Conservation (phyloP, 2,329 filamentous ascomycete genomes). For the Cytospora paraplurivora region DNA sequence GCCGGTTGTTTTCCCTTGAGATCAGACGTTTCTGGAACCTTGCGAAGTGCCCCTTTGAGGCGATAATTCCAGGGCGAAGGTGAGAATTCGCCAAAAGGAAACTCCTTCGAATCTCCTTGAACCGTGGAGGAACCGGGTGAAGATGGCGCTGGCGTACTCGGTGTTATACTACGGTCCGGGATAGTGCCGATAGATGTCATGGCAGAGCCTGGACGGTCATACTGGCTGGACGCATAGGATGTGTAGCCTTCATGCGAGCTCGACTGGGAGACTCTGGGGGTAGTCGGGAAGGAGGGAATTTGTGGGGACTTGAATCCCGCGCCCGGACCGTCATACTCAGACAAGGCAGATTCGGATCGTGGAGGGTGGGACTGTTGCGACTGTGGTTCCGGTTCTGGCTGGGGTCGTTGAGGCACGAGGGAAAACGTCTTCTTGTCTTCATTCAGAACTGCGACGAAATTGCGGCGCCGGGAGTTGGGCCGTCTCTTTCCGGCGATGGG, state of each 20-base stretch:
- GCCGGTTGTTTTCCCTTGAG: slow-evolving; percentile 45
- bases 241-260: slow-evolving; percentile 54
- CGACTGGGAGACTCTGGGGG: slow-evolving; percentile 41
- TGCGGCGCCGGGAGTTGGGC: slow-evolving; percentile 44
- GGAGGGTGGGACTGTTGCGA: slow-evolving; percentile 21
- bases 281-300: slow-evolving; percentile 43
- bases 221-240: slow-evolving; percentile 48
- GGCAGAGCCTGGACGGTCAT: slow-evolving; percentile 52
- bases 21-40: slow-evolving; percentile 50
- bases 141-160: slow-evolving; percentile 36
- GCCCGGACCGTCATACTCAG: slow-evolving; percentile 26
- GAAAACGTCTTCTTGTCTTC: slow-evolving; percentile 59
- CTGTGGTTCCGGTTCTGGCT: slow-evolving; percentile 24
- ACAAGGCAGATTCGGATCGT: slow-evolving; percentile 29
- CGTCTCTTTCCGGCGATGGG: slow-evolving; percentile 34
- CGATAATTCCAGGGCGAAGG: slow-evolving; percentile 55
- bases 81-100: slow-evolving; percentile 34
- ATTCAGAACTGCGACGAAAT: slow-evolving; percentile 53
- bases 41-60: slow-evolving; percentile 57
- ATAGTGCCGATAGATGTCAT: slow-evolving; percentile 46
- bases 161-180: slow-evolving; percentile 47
- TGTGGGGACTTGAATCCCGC: slow-evolving; percentile 45
- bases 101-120: slow-evolving; percentile 38
- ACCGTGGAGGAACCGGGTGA: slow-evolving; percentile 40
- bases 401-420: slow-evolving; percentile 42